A percentile compares a stretch with the other conserved stretches of the same genome.
Conservation (phyloP, 75 land plant species). For the Sequoia sempervirens region DNA sequence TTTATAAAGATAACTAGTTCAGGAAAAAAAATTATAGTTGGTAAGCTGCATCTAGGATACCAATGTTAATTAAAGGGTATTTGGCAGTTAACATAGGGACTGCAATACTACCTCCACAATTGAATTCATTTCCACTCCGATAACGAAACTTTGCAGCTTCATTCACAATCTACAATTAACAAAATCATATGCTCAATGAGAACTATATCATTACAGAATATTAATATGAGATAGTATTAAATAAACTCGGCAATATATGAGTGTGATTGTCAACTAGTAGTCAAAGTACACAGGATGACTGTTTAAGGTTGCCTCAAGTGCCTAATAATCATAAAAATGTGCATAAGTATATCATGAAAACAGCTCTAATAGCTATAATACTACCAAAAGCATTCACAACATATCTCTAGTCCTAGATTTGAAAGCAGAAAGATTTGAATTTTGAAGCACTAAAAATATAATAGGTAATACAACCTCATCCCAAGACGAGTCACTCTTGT, state of each 20-base stretch:
- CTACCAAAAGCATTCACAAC: not conserved
- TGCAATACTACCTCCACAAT: slow-evolving; percentile 80
- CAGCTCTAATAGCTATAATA: not conserved
- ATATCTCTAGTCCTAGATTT: not conserved
- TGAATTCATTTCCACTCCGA: slow-evolving; percentile 93
- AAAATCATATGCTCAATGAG: not conserved
- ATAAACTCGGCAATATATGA: not conserved
- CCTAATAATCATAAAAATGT: not conserved
- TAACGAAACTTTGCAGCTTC: slow-evolving; percentile 99
- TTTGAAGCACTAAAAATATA: not conserved
- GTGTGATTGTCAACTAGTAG: not conserved
- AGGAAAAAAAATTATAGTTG: not conserved
- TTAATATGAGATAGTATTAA: not conserved
- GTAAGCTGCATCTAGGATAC: not conserved
- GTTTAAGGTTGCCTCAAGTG: not conserved
- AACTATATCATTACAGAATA: not conserved
- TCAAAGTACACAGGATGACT: not conserved
- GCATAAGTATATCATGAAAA: not conserved
- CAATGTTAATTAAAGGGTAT: not conserved
- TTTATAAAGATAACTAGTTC: not conserved
- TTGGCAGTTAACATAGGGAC: not conserved
- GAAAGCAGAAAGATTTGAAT: not conserved
- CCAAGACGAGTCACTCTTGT: not conserved
- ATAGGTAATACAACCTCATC: not conserved
- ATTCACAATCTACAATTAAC: slow-evolving; percentile 75